phyloP scores from a whole-genome alignment of 2,329 filamentous ascomycete species.

The Dryadomyces quercivorus region DNA sequence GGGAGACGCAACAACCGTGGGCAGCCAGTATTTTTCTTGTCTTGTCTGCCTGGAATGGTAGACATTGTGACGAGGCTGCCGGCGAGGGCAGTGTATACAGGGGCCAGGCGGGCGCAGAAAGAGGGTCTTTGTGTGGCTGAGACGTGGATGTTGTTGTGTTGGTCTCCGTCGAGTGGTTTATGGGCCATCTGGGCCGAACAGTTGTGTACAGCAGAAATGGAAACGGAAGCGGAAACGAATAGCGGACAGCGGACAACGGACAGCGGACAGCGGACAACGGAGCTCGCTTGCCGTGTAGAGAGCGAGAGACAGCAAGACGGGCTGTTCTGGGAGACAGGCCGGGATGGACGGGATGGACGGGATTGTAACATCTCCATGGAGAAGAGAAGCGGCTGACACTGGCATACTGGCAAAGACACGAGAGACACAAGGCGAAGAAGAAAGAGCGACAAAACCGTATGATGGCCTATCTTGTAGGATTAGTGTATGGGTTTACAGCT shows the following conservation, averaged over 20 bases:
- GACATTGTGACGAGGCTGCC: neutral
- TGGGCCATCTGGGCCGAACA: neutral
- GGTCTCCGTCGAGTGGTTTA: no score
- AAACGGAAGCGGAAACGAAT: neutral
- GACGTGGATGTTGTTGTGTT: no score
- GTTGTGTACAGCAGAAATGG: neutral
- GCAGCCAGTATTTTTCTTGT: neutral
- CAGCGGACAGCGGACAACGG: no score
- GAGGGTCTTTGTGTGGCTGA: neutral
- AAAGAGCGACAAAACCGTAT: neutral
- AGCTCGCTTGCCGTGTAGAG: no score
- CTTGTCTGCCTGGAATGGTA: neutral
- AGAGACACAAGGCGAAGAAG: neutral
- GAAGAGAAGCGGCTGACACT: neutral
- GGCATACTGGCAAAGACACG: neutral
- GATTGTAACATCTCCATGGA: neutral
- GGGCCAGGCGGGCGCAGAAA: no score
- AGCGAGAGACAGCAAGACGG: neutral
- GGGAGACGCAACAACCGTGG: neutral
- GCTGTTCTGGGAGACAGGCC: no score
- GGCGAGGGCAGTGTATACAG: no score
- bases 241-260: no score
- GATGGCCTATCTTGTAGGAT: neutral
- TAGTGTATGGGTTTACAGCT: neutral
- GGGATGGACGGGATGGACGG: no score